These are phyloP conservation scores for Candolleomyces aberdarensis DNA, from an alignment of 768 basidiomycete species.

Conservation along the genomic window DNA sequence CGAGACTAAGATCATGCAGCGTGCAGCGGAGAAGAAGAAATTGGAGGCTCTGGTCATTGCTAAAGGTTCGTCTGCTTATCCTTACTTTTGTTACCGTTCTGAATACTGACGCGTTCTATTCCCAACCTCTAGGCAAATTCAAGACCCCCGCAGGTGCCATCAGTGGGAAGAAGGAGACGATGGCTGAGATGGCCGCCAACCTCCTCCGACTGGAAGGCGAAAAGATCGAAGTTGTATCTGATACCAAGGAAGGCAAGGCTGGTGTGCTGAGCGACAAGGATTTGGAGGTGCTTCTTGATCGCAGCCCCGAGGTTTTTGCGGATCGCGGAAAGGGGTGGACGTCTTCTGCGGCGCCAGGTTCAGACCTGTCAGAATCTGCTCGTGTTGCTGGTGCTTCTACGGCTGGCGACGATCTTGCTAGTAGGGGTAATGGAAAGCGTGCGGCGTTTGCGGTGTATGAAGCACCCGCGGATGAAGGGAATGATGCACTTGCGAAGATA, in stretches of 20 bases:
- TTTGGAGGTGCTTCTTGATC: slow-evolving; percentile 76
- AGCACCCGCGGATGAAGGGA: slow-evolving; percentile 57
- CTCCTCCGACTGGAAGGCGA: slow-evolving; percentile 82
- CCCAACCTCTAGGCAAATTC: slow-evolving; percentile 64
- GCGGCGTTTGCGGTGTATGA: slow-evolving; percentile 79
- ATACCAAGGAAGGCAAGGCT: slow-evolving; percentile 64
- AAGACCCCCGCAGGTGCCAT: slow-evolving; percentile 57
- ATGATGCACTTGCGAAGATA: slow-evolving; percentile 68
- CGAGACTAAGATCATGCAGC: slow-evolving; percentile 88
- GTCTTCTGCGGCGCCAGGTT: slow-evolving; percentile 27
- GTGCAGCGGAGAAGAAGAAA: slow-evolving; percentile 82
- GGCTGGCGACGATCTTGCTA: slow-evolving; percentile 10
- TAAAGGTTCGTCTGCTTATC: slow-evolving; percentile 50
- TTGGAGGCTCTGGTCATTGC: slow-evolving; percentile 95
- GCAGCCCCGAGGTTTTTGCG: slow-evolving; percentile 68
- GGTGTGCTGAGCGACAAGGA: slow-evolving; percentile 81
- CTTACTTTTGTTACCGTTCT: neutral
- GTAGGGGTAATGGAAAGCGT: slow-evolving; percentile 27
- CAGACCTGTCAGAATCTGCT: neutral
- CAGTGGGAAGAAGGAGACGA: slow-evolving; percentile 54
- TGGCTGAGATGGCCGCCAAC: slow-evolving; percentile 78
- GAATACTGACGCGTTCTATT: neutral
- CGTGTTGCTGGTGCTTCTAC: neutral
- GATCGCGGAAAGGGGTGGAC: slow-evolving; percentile 75
- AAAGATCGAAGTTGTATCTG: slow-evolving; percentile 82